Evolutionary conservation across 1,284 basidiomycete species (phyloP).

Genomic region (Golubevia pallescens): DNA sequence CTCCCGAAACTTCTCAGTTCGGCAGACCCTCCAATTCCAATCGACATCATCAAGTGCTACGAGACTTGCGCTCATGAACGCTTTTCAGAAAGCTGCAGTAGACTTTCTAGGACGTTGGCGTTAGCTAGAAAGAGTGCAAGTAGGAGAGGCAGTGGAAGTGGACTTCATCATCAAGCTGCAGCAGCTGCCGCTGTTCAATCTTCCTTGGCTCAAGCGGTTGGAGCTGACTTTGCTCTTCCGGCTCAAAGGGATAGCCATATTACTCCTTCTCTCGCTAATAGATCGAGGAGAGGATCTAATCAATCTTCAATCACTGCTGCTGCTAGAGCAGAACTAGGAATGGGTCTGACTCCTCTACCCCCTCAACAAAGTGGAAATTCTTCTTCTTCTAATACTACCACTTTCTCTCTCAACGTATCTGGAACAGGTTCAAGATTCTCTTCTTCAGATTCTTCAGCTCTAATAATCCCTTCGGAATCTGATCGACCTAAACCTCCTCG

Average conservation of each 20-base stretch:
- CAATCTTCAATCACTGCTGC: not conserved
- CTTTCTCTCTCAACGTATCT: not conserved
- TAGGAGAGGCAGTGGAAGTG: not conserved
- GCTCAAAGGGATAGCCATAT: not conserved
- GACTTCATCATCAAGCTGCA: not conserved
- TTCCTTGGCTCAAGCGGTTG: not conserved
- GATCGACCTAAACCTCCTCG: constrained; percentile 15
- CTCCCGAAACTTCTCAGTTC: not conserved
- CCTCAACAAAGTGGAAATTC: not conserved
- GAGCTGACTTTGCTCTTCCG: not conserved
- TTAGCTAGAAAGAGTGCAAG: not conserved
- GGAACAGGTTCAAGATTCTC: not conserved
- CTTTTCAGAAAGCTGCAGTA: not conserved
- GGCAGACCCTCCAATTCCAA: not conserved
- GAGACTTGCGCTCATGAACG: not conserved
- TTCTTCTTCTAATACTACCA: not conserved
- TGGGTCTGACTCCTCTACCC: not conserved
- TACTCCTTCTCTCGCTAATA: not conserved
- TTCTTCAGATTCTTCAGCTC: not conserved
- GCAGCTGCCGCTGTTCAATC: not conserved
- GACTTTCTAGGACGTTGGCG: not conserved
- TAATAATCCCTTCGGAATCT: not conserved
- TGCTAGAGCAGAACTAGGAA: not conserved
- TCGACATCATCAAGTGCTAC: not conserved
- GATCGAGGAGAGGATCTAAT: not conserved